Evolutionary conservation across 2,329 filamentous ascomycete species (phyloP).

Genomic region (Aspergillus sp.): DNA sequence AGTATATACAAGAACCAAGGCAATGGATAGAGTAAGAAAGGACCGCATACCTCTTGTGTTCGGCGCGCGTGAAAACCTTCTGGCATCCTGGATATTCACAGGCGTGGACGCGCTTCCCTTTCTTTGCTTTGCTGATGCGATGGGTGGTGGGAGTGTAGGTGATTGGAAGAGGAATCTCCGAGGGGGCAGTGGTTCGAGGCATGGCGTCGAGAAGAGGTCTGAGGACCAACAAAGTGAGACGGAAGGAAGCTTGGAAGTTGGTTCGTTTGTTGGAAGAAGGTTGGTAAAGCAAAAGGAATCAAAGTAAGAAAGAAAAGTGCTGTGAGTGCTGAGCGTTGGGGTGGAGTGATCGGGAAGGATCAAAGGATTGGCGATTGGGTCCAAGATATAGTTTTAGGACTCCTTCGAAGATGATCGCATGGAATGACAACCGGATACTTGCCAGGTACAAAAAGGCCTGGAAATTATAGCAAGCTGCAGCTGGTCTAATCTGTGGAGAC

Average conservation of each 20-base stretch:
- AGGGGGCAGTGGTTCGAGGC: slow-evolving; percentile 28
- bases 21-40: neutral
- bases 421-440: slow-evolving; percentile 10
- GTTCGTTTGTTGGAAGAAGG: neutral
- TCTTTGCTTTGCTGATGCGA: slow-evolving; percentile 54
- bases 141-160: slow-evolving; percentile 52
- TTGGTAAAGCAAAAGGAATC: slow-evolving; percentile 4
- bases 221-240: slow-evolving; percentile 16
- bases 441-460: slow-evolving; percentile 14
- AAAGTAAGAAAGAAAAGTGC: slow-evolving; percentile 13
- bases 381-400: slow-evolving; percentile 22
- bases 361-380: slow-evolving; percentile 21
- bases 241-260: neutral
- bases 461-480: slow-evolving; percentile 9
- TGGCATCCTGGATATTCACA: slow-evolving; percentile 49
- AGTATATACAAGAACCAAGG: neutral
- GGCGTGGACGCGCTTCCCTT: slow-evolving; percentile 52
- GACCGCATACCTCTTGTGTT: slow-evolving; percentile 42
- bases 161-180: slow-evolving; percentile 36
- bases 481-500: slow-evolving; percentile 15
- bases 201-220: slow-evolving; percentile 20
- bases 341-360: slow-evolving; percentile 19
- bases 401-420: slow-evolving; percentile 24
- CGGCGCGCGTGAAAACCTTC: slow-evolving; percentile 53
- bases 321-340: slow-evolving; percentile 18